Evolutionary conservation across 805 yeast species (phyloP).

Genomic region (Scheffersomyces amazonensis): DNA sequence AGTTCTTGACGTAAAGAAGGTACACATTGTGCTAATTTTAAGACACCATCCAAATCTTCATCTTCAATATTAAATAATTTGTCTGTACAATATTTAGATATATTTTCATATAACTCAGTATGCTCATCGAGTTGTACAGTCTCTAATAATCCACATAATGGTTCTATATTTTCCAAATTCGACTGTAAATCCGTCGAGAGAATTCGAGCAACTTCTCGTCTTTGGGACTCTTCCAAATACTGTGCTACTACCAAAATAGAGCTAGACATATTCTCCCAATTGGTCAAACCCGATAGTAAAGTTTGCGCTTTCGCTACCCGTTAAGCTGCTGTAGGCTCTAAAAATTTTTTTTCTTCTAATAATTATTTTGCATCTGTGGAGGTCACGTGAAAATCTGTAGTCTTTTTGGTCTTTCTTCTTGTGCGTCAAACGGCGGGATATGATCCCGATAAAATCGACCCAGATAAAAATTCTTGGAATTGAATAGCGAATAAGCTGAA

Average conservation of each 20-base stretch:
- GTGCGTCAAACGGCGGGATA: too few relatives aligned
- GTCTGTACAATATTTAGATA: slow-evolving; percentile 6
- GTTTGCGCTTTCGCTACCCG: too few relatives aligned
- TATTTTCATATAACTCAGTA: slow-evolving; percentile 5
- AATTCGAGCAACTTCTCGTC: slow-evolving; percentile 16
- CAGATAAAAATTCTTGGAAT: too few relatives aligned
- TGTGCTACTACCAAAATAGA: slow-evolving; percentile 19
- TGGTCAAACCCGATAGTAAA: too few relatives aligned
- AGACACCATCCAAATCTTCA: slow-evolving; percentile 7
- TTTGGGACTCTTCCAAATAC: slow-evolving; percentile 18
- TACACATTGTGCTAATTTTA: slow-evolving; percentile 12
- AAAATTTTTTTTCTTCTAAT: too few relatives aligned
- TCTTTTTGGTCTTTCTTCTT: too few relatives aligned
- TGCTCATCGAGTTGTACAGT: slow-evolving; percentile 12
- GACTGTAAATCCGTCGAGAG: slow-evolving; percentile 14
- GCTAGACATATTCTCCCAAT: background rate
- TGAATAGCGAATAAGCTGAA: too few relatives aligned
- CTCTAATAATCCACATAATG: slow-evolving; percentile 25
- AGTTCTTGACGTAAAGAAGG: slow-evolving; percentile 13
- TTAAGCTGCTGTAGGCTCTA: too few relatives aligned
- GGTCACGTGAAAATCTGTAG: too few relatives aligned
- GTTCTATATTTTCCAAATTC: slow-evolving; percentile 13
- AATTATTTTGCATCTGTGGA: too few relatives aligned
- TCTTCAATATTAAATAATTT: slow-evolving; percentile 2
- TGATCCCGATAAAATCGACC: too few relatives aligned